These are phyloP conservation scores for Chytridium lagenaria DNA, from an alignment of 371 early-diverging fungal genomes.

Conservation along the genomic window DNA sequence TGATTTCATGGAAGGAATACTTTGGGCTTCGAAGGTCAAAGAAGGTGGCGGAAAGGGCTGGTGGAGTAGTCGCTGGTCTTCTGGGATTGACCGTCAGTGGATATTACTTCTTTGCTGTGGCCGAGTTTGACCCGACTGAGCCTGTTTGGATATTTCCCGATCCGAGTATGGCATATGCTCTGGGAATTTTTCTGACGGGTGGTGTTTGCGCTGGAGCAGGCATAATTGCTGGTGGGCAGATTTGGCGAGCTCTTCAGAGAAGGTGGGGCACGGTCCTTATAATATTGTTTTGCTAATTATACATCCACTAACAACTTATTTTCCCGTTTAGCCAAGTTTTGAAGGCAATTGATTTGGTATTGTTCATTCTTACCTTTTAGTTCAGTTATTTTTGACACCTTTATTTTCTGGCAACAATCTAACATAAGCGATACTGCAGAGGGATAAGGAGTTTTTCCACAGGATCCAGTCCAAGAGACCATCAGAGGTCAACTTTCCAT, in stretches of 20 bases:
- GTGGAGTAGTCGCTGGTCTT: slow-evolving; percentile 67
- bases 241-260: slow-evolving; percentile 61
- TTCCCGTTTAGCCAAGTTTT: slow-evolving; percentile 21
- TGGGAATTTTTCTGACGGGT: slow-evolving; percentile 60
- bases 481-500: slow-evolving; percentile 76
- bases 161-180: slow-evolving; percentile 70
- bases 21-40: slow-evolving; percentile 1
- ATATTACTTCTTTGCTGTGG: slow-evolving; percentile 71
- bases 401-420: slow-evolving; percentile 16
- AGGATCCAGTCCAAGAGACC: slow-evolving; percentile 81
- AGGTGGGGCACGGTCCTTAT: slow-evolving; percentile 43
- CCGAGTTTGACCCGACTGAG: slow-evolving; percentile 77
- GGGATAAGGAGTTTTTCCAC: slow-evolving; percentile 81
- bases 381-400: neutral
- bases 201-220: slow-evolving; percentile 65
- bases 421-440: slow-evolving; percentile 30
- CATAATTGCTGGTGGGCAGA: slow-evolving; percentile 67
- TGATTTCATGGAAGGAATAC: slow-evolving; percentile 14
- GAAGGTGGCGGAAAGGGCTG: slow-evolving; percentile 60
- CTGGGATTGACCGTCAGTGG: slow-evolving; percentile 66
- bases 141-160: slow-evolving; percentile 77
- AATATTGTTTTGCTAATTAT: neutral
- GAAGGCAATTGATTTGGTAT: slow-evolving; percentile 60
- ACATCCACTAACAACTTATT: too few species aligned
- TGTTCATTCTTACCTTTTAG: slow-evolving; percentile 15